Evolutionary conservation across 495 filamentous ascomycete species (phyloP), one percentile per base, ranked within the genome.

Genomic region (Daldinia concentrica): DNA sequence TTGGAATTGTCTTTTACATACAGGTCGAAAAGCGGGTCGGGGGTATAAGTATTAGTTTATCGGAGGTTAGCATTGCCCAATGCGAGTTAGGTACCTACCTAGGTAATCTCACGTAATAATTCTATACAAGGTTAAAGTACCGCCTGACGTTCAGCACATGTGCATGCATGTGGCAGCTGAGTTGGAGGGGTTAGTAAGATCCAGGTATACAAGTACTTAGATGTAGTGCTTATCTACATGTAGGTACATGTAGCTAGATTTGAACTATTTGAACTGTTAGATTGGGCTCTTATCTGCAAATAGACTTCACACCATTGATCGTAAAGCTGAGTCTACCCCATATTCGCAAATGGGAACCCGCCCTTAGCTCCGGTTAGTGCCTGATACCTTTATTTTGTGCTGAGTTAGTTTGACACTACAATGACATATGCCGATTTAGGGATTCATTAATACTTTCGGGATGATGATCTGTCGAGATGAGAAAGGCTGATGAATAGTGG

Each of bases 381-480:
- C 41, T 30, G 19, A 68, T 52, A 50, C 17, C 12, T 57, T 57
- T 57, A 58, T 14, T 29, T 36, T 3, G 6, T 57, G 26, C 54
- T 36, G 54, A 57, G 14, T 34, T 62, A 62, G 62, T 26, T 41
- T 62, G 29, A 36, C 43, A 41, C 62, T 66, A 66, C 8, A 34
- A 64, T 54, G 58, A 41, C 58, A 65, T 71, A 52, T 71, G 62
- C 62, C 57, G 68, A 32, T 17, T 48, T 24, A 48, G 9, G 55
- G n/a, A 27, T 41, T 41, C 50, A 32, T 57, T 37, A 62, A 37
- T 43, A 43, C 17, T n/a, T 39, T 69, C 54, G 59, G 59, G 7
- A 63, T 17, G 52, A 71, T 66, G 50, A 66, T 61, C 50, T 65
- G 48, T 66, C 57, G 56, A 71, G 57, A 52, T 24, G 36, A 58